phyloP scores from a whole-genome alignment of 495 filamentous ascomycete genomes.

The Neurospora pannonica region DNA sequence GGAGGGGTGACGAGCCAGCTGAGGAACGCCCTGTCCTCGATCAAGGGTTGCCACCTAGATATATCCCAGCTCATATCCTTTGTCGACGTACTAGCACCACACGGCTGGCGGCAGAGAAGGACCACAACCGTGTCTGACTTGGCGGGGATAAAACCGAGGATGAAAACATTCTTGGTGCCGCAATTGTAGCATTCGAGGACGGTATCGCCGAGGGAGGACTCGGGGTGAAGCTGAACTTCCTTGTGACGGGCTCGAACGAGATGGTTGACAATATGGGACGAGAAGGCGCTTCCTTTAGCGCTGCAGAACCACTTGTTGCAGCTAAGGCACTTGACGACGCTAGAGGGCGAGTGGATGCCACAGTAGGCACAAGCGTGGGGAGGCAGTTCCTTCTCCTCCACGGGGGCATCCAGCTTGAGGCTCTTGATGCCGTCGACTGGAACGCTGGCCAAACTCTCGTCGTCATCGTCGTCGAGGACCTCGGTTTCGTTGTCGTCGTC shows the following conservation, averaged over 20 bases:
- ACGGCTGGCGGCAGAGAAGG: constrained; percentile 91
- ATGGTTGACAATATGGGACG: constrained; percentile 97
- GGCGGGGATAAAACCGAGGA: constrained; percentile 99
- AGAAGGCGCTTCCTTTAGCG: constrained; percentile 90
- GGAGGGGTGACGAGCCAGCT: constrained; percentile 87
- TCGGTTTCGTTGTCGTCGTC: constrained; percentile 88
- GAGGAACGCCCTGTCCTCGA: constrained; percentile 93
- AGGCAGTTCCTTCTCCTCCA: constrained; percentile 87
- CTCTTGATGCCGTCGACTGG: constrained; percentile 65
- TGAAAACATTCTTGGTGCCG: constrained; percentile 97
- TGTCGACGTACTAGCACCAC: constrained; percentile 86
- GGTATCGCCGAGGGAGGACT: constrained; percentile 92
- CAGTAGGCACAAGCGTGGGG: constrained; percentile 98
- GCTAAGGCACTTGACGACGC: constrained; percentile 89
- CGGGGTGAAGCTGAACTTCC: constrained; percentile 94
- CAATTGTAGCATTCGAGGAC: constrained; percentile 99
- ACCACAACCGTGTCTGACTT: constrained; percentile 98
- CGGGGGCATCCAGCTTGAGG: constrained; percentile 51
- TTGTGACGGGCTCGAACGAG: constrained; percentile 95
- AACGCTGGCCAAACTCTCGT: constrained; percentile 83
- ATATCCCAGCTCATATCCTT: constrained; percentile 99
- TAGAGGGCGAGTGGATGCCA: constrained; percentile 90
- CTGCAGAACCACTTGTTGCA: constrained; percentile 99
- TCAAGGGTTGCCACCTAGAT: constrained; percentile 93
- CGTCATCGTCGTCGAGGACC: constrained; percentile 78